Evolutionary conservation across 257 asterid genomes (phyloP), one percentile per base, ranked within the genome.

Genomic region (Craterostigma plantagineum): DNA sequence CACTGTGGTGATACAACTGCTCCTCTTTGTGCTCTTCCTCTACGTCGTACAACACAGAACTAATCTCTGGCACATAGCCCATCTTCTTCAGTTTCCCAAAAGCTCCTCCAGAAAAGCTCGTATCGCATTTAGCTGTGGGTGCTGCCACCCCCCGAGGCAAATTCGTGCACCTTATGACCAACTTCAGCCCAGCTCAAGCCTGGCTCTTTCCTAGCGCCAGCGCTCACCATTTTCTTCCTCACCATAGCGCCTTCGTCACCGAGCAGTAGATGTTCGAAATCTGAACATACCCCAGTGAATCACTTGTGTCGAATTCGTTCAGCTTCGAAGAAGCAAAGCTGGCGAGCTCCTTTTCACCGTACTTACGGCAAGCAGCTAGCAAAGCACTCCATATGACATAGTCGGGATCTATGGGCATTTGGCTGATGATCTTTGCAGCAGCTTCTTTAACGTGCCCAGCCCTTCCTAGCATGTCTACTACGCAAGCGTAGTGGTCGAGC

Each of bases 21-120:
- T 84, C 95, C 75, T 76, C 93, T 45, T 74, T 84, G 11, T 77
- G 91, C 77, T 83, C 93, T 39, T 84, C 95, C 57, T 84, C 93
- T 7, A 76, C 66, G 46, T 84, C 95, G 48, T 67, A 67, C 54
- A 76, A 60, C 4, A 74, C 80, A 38, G 62, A 55, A 46, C 55
- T 52, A 10, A 77, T 79, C 51, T 69, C 73, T 1, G 79, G 84
- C 13, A 57, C 64, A 34, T 72, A 76, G 14, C 87, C 81, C 38
- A 66, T 5, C 42, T 45, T 58, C 62, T 55, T 76, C 49, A 69
- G 42, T 43, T 58, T 16, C 14, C 33, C 38, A 56, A 53, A 1
- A 81, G 45, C 45, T 53, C 65, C 42, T 69, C 74, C 53, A 75
- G 48, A 43, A 63, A 49, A 1, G 50, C 49, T 10, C 68, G 65